Evolutionary conservation across 306 rosid species (phyloP).

Genomic region (Datisca glomerata): DNA sequence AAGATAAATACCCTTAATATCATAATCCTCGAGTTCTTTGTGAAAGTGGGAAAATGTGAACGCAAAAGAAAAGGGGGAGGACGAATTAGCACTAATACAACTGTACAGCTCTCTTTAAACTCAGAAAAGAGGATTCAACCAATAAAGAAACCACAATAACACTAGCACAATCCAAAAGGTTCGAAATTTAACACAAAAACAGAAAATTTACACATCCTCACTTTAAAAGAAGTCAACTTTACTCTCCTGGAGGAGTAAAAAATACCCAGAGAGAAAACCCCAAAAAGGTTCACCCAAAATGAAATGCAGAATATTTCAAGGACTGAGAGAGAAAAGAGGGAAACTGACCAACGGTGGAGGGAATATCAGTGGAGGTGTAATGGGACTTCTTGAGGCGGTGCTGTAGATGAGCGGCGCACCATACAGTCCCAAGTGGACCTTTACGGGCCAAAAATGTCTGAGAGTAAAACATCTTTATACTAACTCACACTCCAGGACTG

Average conservation of each 20-base stretch:
- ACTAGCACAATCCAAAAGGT: too few relatives aligned
- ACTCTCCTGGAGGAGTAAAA: background rate
- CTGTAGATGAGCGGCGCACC: conserved; percentile 95
- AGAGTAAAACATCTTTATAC: conserved; percentile 56
- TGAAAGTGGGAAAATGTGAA: too few relatives aligned
- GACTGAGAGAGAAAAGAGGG: background rate
- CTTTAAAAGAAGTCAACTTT: background rate
- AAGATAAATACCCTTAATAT: too few relatives aligned
- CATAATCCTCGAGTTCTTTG: too few relatives aligned
- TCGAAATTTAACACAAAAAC: background rate
- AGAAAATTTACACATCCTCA: background rate
- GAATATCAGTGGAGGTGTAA: conserved; percentile 51
- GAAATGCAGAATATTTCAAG: background rate
- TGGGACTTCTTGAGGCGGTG: conserved; percentile 75
- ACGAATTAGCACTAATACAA: too few relatives aligned
- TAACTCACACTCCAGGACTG: background rate
- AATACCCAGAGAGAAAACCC: background rate
- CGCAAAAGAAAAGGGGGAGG: too few relatives aligned
- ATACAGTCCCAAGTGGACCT: conserved; percentile 77
- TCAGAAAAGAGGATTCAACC: too few relatives aligned
- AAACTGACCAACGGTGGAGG: conserved; percentile 54
- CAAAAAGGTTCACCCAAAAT: background rate
- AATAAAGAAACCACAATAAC: background rate
- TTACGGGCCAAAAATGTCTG: conserved; percentile 77
- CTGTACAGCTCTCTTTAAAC: too few relatives aligned